Evolutionary conservation across 2,329 filamentous ascomycete species (phyloP), one percentile per base, ranked within the genome.

Genomic region (Alternaria triticimaculans): DNA sequence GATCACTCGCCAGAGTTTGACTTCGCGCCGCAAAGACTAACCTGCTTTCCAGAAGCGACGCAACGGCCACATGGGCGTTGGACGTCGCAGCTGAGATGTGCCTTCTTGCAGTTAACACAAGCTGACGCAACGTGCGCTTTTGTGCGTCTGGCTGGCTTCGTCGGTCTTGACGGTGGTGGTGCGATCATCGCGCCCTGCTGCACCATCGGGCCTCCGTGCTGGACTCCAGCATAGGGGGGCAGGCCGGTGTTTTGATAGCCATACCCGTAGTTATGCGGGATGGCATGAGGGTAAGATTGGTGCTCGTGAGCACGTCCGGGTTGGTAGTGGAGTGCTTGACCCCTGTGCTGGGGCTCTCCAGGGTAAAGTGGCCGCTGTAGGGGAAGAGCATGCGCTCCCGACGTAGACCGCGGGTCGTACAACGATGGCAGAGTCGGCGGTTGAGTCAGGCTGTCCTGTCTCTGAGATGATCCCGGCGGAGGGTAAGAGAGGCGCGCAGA

Each of bases 121-220:
- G 92, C 92, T 37, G 92, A 94, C 55, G 92, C 91, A 57, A 95
- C 92, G 82, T 96, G 92, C 14, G 91, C 91, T 76, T 93, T 93
- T 6, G 90, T 89, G 78, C 80, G 76, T 57, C 80, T 75, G 21
- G 78, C 78, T 59, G 76, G 75, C 63, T 79, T 81, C 44, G 65
- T 72, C 21, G 73, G 68, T 63, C 77, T 71, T 10, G 71, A 50
- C 21, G 76, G 65, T 41, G 71, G 76, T 49, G 78, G 76, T 65
- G 73, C 69, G 55, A 78, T 74, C 51, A 79, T 75, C 8, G 75
- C 66, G 43, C 72, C 67, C 62, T 73, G 74, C 63, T 79, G 78
- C 37, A 60, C 71, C 69, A 79, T 78, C 44, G 72, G 69, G 43
- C 72, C 77, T 55, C 55, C 49, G 30, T 75, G 70, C 60, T 78